Evolutionary conservation across 345 rosid genomes (phyloP), one percentile per base, ranked within the genome.

Genomic region (Aurinia saxatilis): DNA sequence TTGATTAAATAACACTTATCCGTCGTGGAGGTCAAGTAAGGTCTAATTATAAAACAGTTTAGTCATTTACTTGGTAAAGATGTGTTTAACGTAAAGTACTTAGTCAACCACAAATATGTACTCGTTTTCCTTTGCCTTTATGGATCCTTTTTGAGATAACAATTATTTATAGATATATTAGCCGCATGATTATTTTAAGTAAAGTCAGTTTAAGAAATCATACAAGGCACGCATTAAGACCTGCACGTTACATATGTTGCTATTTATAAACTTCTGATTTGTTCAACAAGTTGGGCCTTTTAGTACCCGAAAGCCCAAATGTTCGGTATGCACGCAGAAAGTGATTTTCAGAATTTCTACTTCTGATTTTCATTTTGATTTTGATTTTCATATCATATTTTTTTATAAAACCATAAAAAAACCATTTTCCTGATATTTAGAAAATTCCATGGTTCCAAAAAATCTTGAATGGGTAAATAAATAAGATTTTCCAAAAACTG

Each of bases 11-110:
- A 59, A 9, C 41, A 52, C 25, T 40, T 10, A 52, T 68, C 25
- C 49, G 14, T 70, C 29, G 57, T 62, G 74, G 63, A 50, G 57
- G 50, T 61, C 63, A 54, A 54, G 74, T 62, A 70, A 70, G 51
- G 63, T 61, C 53, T 61, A 51, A 33, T 16, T 40, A 15, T 16
- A 40, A 11, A 48, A 44, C 16, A n/a, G 25, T 25, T 12, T 23
- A 44, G n/a, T 25, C 49, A 11, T 1, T 23, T 27, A 49, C 52
- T 35, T 17, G 41, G 17, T 52, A 62, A 41, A 19, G 6, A 37
- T 47, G 36, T 44, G 56, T 46, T 18, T 53, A 45, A 62, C 51
- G 63, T 53, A 53, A 60, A 60, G 57, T 46, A 41, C 34, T 60
- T 61, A 60, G 73, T 69, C 73, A 69, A 46, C 63, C 50, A 45